These are phyloP conservation scores for Coemansia asiatica DNA, from an alignment of 192 early-diverging fungal species.

Conservation along the genomic window DNA sequence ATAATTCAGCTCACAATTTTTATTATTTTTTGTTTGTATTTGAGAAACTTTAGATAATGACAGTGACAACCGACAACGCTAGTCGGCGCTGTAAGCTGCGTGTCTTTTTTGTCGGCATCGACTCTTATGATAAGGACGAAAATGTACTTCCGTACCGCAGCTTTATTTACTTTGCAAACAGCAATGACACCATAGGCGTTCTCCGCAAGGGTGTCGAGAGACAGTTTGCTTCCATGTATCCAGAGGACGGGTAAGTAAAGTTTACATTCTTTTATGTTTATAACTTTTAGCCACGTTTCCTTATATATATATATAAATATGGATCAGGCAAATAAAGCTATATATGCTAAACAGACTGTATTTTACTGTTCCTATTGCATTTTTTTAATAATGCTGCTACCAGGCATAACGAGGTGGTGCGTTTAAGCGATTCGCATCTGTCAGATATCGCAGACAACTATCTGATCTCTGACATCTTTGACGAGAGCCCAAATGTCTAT, in stretches of 20 bases:
- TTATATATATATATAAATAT: too few species aligned
- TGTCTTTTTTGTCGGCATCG: constrained; percentile 46
- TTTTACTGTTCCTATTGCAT: too few species aligned
- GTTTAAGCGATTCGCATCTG: constrained; percentile 45
- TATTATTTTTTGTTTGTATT: too few species aligned
- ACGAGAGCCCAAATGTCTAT: constrained; percentile 46
- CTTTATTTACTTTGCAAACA: constrained; percentile 35
- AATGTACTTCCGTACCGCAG: constrained; percentile 37
- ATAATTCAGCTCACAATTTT: too few species aligned
- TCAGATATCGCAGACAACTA: constrained; percentile 49
- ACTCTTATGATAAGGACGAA: constrained; percentile 41
- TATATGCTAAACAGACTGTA: not conserved
- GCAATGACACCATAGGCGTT: constrained; percentile 25
- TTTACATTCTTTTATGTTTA: too few species aligned
- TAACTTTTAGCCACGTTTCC: too few species aligned
- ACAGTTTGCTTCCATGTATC: constrained; percentile 40
- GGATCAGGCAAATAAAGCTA: too few species aligned
- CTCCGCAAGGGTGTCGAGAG: constrained; percentile 27
- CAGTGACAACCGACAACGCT: not conserved
- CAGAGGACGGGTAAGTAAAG: constrained; percentile 42
- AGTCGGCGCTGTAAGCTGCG: constrained; percentile 43
- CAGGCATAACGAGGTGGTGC: constrained; percentile 31
- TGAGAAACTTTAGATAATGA: constrained; percentile 6
- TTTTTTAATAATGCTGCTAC: too few species aligned
- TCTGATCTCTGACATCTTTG: constrained; percentile 47